These are phyloP conservation scores for Brasilioporus rufonigricans DNA, from an alignment of 768 basidiomycete genomes.

Conservation along the genomic window DNA sequence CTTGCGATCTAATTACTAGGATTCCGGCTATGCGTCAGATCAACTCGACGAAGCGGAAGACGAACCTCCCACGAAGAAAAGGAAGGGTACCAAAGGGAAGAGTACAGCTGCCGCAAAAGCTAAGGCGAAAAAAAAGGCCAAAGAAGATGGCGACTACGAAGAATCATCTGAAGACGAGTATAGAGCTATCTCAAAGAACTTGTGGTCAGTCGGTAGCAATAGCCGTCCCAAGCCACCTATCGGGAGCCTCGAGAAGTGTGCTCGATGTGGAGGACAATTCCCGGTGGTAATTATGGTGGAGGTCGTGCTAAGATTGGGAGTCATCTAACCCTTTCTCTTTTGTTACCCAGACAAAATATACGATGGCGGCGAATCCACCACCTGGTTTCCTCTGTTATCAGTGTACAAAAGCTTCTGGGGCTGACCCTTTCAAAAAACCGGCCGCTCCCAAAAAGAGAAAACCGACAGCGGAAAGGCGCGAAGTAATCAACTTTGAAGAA, in stretches of 20 bases:
- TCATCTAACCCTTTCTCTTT: background rate
- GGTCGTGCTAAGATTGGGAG: background rate
- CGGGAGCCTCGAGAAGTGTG: constrained; percentile 81
- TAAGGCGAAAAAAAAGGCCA: constrained; percentile 39
- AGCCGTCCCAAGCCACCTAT: constrained; percentile 54
- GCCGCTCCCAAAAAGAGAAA: constrained; percentile 60
- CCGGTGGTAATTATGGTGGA: constrained; percentile 65
- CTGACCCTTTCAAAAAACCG: constrained; percentile 85
- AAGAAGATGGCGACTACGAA: constrained; percentile 47
- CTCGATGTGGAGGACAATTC: constrained; percentile 78
- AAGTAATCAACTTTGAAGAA: constrained; percentile 67
- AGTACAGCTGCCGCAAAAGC: constrained; percentile 40
- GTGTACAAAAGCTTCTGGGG: constrained; percentile 76
- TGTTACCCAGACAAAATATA: constrained; percentile 73
- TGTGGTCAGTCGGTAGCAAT: constrained; percentile 34
- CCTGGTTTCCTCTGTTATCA: constrained; percentile 81
- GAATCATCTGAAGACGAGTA: constrained; percentile 66
- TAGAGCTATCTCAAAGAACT: constrained; percentile 55
- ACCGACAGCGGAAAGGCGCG: constrained; percentile 62
- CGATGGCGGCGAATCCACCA: constrained; percentile 65
- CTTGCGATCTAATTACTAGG: constrained; percentile 5
- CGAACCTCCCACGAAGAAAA: constrained; percentile 48
- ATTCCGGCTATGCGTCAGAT: constrained; percentile 64
- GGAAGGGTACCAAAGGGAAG: constrained; percentile 47
- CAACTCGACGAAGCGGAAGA: constrained; percentile 64